phyloP scores from a whole-genome alignment of 2,329 filamentous ascomycete species.

The Aspergillus persii region DNA sequence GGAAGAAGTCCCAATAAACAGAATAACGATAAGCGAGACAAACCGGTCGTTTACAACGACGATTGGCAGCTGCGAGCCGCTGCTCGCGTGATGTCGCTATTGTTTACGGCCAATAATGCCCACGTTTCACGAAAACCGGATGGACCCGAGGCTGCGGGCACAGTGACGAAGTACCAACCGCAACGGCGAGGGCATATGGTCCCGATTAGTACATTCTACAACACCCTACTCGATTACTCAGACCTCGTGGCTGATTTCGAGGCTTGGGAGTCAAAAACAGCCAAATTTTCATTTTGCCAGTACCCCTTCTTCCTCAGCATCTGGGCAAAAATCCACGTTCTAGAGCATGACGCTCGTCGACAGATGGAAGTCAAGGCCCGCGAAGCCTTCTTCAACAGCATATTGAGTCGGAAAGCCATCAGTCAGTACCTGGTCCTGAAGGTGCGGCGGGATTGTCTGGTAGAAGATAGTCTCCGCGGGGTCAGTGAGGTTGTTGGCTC shows the following conservation, averaged over 20 bases:
- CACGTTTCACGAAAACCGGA: constrained; percentile 41
- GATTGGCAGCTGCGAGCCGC: constrained; percentile 89
- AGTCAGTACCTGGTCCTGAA: constrained; percentile 76
- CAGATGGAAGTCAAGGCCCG: constrained; percentile 88
- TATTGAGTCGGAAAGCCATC: constrained; percentile 70
- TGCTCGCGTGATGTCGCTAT: constrained; percentile 72
- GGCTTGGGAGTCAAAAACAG: constrained; percentile 72
- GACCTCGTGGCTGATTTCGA: constrained; percentile 85
- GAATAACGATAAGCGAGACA: constrained; percentile 51
- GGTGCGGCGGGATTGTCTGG: constrained; percentile 78
- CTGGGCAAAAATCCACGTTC: constrained; percentile 85
- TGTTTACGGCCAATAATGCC: constrained; percentile 78
- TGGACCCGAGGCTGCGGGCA: constrained; percentile 29
- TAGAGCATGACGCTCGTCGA: constrained; percentile 81
- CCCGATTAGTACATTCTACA: constrained; percentile 83
- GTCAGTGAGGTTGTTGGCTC: constrained; percentile 83
- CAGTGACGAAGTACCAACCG: constrained; percentile 43
- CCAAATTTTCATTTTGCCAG: constrained; percentile 83
- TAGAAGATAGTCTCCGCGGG: constrained; percentile 80
- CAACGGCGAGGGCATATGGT: constrained; percentile 64
- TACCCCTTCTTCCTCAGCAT: constrained; percentile 91
- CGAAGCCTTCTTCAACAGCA: constrained; percentile 87
- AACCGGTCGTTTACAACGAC: constrained; percentile 64
- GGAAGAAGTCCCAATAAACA: constrained; percentile 49
- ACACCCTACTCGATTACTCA: constrained; percentile 79